Conservation (phyloP, 371 early-diverging fungal species). For the Gilbertella persicaria region DNA sequence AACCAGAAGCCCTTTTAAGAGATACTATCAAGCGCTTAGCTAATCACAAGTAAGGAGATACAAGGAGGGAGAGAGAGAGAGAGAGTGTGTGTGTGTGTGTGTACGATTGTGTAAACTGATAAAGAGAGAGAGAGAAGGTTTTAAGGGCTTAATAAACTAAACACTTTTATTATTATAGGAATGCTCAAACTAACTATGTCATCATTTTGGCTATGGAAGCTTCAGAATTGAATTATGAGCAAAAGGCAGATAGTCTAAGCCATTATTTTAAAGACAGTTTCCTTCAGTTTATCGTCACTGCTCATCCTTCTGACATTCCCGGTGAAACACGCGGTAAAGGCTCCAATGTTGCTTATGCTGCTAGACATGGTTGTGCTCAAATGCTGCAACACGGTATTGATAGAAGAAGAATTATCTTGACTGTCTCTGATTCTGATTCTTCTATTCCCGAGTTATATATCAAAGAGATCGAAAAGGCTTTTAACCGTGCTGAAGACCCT, state of each 20-base stretch:
- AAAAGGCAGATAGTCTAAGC: constrained; percentile 57
- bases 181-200: constrained; percentile 45
- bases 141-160: neutral
- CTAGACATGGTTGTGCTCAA: constrained; percentile 31
- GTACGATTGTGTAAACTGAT: neutral
- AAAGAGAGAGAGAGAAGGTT: neutral
- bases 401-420: constrained; percentile 53
- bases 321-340: constrained; percentile 75
- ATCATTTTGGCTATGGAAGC: constrained; percentile 76
- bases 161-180: constrained; percentile 17
- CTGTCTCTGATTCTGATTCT: constrained; percentile 74
- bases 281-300: constrained; percentile 63
- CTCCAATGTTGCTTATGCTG: constrained; percentile 71
- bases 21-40: constrained; percentile 49
- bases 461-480: constrained; percentile 29
- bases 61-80: constrained; percentile 5
- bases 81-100: neutral
- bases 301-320: constrained; percentile 63
- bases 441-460: constrained; percentile 59
- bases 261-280: constrained; percentile 59
- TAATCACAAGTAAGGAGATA: constrained; percentile 38
- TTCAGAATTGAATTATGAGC: constrained; percentile 51
- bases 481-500: constrained; percentile 35
- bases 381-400: constrained; percentile 32
- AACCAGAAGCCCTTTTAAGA: constrained; percentile 51